Conservation (phyloP, 495 filamentous ascomycete genomes). For the Choiromyces venosus region DNA sequence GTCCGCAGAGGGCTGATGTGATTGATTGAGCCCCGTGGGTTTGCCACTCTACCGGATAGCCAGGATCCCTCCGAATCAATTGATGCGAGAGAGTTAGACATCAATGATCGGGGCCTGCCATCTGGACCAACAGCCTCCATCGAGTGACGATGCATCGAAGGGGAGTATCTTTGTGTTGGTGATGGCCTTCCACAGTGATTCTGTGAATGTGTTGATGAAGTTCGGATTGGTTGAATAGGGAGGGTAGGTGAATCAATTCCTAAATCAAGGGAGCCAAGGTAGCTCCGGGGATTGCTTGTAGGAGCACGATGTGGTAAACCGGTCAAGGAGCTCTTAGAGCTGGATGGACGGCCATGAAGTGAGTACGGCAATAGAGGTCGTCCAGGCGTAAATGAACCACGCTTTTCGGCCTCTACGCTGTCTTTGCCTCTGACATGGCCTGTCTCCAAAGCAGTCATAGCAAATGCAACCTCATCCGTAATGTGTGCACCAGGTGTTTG, state of each 20-base stretch:
- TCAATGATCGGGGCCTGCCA: conserved; percentile 30
- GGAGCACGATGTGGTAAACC: conserved; percentile 12
- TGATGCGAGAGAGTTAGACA: conserved; percentile 41
- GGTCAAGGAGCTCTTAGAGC: conserved; percentile 38
- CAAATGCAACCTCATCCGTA: conserved; percentile 35
- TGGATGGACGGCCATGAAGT: conserved; percentile 34
- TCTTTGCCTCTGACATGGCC: conserved; percentile 31
- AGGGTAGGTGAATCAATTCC: conserved; percentile 33
- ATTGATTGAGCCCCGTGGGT: conserved; percentile 28
- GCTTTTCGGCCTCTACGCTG: conserved; percentile 34
- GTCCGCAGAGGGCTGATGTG: conserved; percentile 38
- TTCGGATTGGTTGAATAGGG: conserved; percentile 26
- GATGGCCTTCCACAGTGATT: conserved; percentile 28
- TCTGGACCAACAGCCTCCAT: conserved; percentile 38
- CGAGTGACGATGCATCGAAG: conserved; percentile 32
- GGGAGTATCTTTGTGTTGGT: conserved; percentile 33
- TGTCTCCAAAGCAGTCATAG: conserved; percentile 40
- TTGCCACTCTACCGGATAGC: conserved; percentile 37
- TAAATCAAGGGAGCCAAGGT: conserved; percentile 13
- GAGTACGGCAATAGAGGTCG: conserved; percentile 27
- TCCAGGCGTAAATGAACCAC: conserved; percentile 29
- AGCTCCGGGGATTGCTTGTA: conserved; percentile 14
- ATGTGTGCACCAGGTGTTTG: conserved; percentile 40
- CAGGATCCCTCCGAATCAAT: conserved; percentile 42
- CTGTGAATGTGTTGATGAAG: conserved; percentile 23